Evolutionary conservation across 352 stramenopile species (phyloP), one percentile per base, ranked within the genome.

Genomic region (Pythium volutum): DNA sequence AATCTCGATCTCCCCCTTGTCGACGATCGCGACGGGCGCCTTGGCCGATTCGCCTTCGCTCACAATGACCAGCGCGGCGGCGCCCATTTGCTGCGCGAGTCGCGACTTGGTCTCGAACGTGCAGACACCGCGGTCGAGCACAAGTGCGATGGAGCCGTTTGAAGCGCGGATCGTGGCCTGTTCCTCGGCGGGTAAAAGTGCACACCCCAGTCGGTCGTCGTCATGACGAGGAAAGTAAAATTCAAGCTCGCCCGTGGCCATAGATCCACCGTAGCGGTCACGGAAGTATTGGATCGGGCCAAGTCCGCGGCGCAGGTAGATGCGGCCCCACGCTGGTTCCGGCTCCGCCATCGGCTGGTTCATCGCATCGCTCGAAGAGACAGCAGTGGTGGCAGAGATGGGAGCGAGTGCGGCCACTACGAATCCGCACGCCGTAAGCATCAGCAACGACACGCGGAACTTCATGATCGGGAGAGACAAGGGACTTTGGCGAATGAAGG

Each of bases 261-360:
- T 85, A 1, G 64, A 45, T 0, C 79, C 79, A 2, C 79, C 74
- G 23, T 78, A 91, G 26, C 45, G 54, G 46, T 87, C 79, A 14
- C 79, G 79, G 55, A 91, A 88, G 71, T 91, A 91, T 67, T 91
- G 81, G 58, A 91, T 87, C 51, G 79, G 79, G 0, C 76, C 64
- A 23, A 88, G 55, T 2, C 77, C 81, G 29, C 84, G 67, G 34
- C 74, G 77, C n/a, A 91, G 48, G 59, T 91, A 91, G 55, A 91
- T 75, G 18, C 81, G 75, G 0, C 81, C 81, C 81, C 81, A 91
- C 8, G 59, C 22, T 3, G 81, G 70, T 53, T 85, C 76, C 2
- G 25, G 25, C 4, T 12, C 6, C 18, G 16, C 18, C 38, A 9
- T 7, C 8, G 15, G 38, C 38, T 45, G 14, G 38, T 22, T 7